These are phyloP conservation scores for Melanomma pulvis-pyrius DNA, from an alignment of 495 filamentous ascomycete species.

Conservation along the genomic window DNA sequence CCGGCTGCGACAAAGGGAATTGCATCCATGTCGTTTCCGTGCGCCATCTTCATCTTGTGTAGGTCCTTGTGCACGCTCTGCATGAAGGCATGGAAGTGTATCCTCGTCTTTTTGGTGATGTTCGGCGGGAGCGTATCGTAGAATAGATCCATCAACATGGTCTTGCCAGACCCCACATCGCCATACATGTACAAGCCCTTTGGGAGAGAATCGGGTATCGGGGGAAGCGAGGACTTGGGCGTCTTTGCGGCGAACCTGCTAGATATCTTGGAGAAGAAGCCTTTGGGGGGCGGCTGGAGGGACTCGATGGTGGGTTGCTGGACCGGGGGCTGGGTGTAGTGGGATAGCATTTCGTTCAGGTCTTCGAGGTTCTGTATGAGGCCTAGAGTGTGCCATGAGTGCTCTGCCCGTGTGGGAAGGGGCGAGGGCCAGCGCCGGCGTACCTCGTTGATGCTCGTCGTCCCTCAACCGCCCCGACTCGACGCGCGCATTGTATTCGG, in stretches of 20 bases:
- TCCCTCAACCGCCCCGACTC: slow-evolving; percentile 70
- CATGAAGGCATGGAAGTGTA: slow-evolving; percentile 99
- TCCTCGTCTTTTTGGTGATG: slow-evolving; percentile 84
- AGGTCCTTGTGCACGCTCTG: slow-evolving; percentile 93
- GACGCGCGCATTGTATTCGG: slow-evolving; percentile 85
- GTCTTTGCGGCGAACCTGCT: slow-evolving; percentile 54
- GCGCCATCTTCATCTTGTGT: slow-evolving; percentile 83
- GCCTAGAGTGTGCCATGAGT: slow-evolving; percentile 49
- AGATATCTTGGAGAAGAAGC: slow-evolving; percentile 64
- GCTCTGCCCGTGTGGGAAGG: background rate
- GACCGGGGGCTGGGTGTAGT: slow-evolving; percentile 72
- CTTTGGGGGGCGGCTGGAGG: slow-evolving; percentile 61
- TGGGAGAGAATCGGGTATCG: slow-evolving; percentile 72
- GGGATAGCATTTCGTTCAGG: slow-evolving; percentile 78
- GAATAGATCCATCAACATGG: slow-evolving; percentile 99
- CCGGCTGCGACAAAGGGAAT: slow-evolving; percentile 91
- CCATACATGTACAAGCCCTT: slow-evolving; percentile 94
- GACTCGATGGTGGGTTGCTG: slow-evolving; percentile 76
- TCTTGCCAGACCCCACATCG: slow-evolving; percentile 97
- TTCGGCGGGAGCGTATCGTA: slow-evolving; percentile 86
- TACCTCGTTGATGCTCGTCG: slow-evolving; percentile 88
- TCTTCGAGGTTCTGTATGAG: slow-evolving; percentile 89
- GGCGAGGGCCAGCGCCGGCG: background rate
- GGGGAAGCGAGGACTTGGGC: slow-evolving; percentile 42
- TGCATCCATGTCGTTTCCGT: slow-evolving; percentile 89